Base-by-base conservation (phyloP, 345 rosid species). In the Mercurialis annua region DNA sequence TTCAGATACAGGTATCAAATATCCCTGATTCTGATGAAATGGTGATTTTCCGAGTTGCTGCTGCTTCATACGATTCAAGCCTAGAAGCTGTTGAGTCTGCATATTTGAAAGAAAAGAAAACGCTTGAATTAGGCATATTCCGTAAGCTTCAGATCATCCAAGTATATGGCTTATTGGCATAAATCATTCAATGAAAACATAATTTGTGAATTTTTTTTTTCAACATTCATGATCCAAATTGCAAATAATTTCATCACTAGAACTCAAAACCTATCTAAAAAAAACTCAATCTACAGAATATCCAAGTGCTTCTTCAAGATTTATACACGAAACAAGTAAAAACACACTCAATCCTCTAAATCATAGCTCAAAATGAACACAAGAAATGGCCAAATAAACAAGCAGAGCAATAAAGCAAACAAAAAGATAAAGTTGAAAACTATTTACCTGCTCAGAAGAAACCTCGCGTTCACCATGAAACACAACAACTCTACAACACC, bases 401-500 rank as follows among this genome's bases (percentile, higher is more conserved):
- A 48, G 8, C 18, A 53, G 27, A 53, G 15, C 6, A 53, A n/a
- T n/a, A n/a, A n/a, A 53, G 27, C 15, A 21, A 59, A 36, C 17
- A 26, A 20, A n/a, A 59, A 6, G 20, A 31, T 1, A 20, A n/a
- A 38, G 16, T 42, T 14, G 65, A 48, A 24, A 58, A 0, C 38
- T 2, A 49, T 51, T 16, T 80, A 93, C 99, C 99, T 89, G 85
- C 44, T 85, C 90, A 0, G 86, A 69, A 20, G 92, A 73, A 78
- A 89, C 81, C 30, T 89, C 86, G 2, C 96, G 88, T 26, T 81
- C 90, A 7, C 98, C 99, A 67, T 83, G 92, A 55, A 94, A 81
- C 50, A 94, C 68, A 49, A 91, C 83, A 49, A 82, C 92, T 71
- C 80, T 87, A 2, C 85, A 84, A 66, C 95, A 94, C 6, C 89